Evolutionary conservation across 192 early-diverging fungal genomes (phyloP), one percentile per base, ranked within the genome.

Genomic region (Kickxella alabastrina): DNA sequence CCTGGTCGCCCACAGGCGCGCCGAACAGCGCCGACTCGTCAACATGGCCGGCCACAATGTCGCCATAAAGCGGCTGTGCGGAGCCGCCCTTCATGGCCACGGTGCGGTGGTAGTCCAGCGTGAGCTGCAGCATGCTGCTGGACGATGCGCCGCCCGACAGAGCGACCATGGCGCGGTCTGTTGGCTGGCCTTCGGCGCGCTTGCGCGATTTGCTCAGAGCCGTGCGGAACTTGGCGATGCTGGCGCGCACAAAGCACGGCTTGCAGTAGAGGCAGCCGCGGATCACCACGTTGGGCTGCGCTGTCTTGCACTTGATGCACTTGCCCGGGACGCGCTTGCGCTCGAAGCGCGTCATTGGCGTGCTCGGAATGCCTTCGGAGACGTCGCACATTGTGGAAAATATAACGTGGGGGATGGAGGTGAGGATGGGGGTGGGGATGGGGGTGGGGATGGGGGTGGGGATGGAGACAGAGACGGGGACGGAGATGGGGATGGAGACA

Each of bases 141-240:
- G 92, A 94, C 6, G 88, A 82, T 3, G 84, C 62, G 0, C 93
- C 93, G 25, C 92, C 93, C 3, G 93, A 96, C 24, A 90, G 78
- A 9, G 92, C 93, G 13, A 94, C 57, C 63, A 93, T 63, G 10
- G 83, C 80, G 37, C 84, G 87, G 23, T 15, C 18, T 66, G 81
- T 6, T 54, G 68, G 15, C n/a, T 61, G 24, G 37, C 1, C 34
- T 10, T 58, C 55, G 31, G 57, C 37, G 37, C 66, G 57, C 18
- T 71, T 61, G 26, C 68, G 59, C 6, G 81, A 75, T 32, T 80
- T 80, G 46, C 78, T 77, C 15, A 89, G 43, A 2, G 77, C 80
- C 3, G 78, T 75, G 57, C 87, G 74, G 60, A 88, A 91, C 56
- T 89, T 87, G 25, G 81, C 78, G 8, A 83, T 64, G 22, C 85